phyloP scores from a whole-genome alignment of 441 rosid species.

The Euphorbia celastroides region DNA sequence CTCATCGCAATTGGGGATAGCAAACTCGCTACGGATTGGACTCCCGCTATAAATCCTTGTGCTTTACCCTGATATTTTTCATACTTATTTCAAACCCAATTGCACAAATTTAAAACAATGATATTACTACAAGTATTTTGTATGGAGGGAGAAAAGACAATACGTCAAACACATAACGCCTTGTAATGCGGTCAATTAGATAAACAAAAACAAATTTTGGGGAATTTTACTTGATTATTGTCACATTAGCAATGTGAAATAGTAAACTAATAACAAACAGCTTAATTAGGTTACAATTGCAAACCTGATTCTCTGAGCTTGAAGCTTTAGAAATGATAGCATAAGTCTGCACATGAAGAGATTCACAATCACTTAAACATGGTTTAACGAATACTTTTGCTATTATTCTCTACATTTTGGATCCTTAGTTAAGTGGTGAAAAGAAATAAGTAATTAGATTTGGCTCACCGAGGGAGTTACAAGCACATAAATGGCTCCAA shows the following conservation, averaged over 20 bases:
- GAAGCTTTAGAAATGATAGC: constrained; percentile 54
- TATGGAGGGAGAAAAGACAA: no score
- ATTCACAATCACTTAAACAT: not conserved
- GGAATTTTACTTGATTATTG: no score
- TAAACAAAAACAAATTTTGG: no score
- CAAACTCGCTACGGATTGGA: constrained; percentile 43
- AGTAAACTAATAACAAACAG: no score
- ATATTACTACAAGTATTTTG: no score
- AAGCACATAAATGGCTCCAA: constrained; percentile 47
- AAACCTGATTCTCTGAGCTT: constrained; percentile 47
- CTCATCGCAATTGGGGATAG: constrained; percentile 52
- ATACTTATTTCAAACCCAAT: no score
- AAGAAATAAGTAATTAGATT: not conserved
- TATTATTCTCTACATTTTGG: no score
- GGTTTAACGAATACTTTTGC: no score
- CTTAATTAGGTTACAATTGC: not conserved
- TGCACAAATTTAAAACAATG: no score
- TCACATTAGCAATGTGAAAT: no score
- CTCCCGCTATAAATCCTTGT: constrained; percentile 55
- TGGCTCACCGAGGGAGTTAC: constrained; percentile 45
- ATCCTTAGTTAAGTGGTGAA: not conserved
- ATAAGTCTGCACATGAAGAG: constrained; percentile 36
- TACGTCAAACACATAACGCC: no score
- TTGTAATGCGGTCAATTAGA: no score
- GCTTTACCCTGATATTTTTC: constrained; percentile 51